Evolutionary conservation across 352 stramenopile species (phyloP).

Genomic region (Phytophthora kernoviae): DNA sequence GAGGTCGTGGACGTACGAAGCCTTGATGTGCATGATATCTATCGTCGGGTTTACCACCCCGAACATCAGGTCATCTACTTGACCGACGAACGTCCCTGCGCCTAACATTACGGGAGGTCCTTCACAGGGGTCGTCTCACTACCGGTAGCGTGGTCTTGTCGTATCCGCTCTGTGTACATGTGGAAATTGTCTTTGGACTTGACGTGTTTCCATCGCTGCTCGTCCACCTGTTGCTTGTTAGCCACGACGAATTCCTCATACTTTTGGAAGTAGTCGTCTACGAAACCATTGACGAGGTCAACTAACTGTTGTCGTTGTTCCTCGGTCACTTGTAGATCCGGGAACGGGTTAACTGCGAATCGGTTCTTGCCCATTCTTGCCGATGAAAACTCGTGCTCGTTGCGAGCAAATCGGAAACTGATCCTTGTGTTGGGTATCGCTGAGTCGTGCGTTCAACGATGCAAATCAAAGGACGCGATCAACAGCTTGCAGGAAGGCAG

Average conservation of each 20-base stretch:
- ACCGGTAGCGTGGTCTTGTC: background rate
- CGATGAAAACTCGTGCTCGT: background rate
- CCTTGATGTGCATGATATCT: slow-evolving; percentile 24
- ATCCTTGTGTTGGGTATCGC: too few species aligned
- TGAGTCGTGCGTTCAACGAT: too few species aligned
- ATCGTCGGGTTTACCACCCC: slow-evolving; percentile 23
- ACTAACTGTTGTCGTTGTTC: slow-evolving; percentile 28
- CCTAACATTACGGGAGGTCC: slow-evolving; percentile 12
- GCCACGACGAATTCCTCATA: slow-evolving; percentile 43
- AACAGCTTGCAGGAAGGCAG: too few species aligned
- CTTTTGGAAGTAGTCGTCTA: slow-evolving; percentile 41
- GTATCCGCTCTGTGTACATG: slow-evolving; percentile 41
- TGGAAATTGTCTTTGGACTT: slow-evolving; percentile 50
- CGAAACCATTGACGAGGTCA: slow-evolving; percentile 32
- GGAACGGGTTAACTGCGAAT: slow-evolving; percentile 33
- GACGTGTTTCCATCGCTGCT: slow-evolving; percentile 42
- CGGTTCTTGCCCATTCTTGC: slow-evolving; percentile 26
- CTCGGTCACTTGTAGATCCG: slow-evolving; percentile 26
- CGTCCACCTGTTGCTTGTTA: slow-evolving; percentile 36
- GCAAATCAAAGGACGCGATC: too few species aligned
- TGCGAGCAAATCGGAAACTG: too few species aligned
- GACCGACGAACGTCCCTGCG: slow-evolving; percentile 12
- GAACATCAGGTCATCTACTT: slow-evolving; percentile 31
- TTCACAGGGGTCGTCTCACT: background rate
- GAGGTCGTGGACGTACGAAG: slow-evolving; percentile 18